Percentiles rank a stretch among this genome's conserved stretches.
These are phyloP conservation scores for Eremothecium sinecaudum DNA, from an alignment of 1,139 yeast genomes.

Conservation along the genomic window DNA sequence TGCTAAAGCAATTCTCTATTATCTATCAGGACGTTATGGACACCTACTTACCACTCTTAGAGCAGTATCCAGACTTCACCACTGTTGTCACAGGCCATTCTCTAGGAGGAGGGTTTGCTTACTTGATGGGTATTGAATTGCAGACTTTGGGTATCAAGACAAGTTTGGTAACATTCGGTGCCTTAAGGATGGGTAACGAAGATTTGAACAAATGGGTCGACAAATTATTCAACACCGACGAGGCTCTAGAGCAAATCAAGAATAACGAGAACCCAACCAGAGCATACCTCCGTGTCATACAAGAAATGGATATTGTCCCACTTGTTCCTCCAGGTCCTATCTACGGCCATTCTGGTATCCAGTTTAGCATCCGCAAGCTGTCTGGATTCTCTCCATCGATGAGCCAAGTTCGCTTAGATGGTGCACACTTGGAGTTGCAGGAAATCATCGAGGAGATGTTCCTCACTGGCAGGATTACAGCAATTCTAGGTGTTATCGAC, in stretches of 20 bases:
- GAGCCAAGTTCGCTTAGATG: slow-evolving; percentile 12
- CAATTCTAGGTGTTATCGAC: neutral
- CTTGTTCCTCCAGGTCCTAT: slow-evolving; percentile 38
- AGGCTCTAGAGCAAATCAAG: slow-evolving; percentile 10
- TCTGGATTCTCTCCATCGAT: slow-evolving; percentile 14
- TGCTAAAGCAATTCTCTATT: slow-evolving; percentile 31
- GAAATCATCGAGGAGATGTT: neutral
- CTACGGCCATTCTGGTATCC: slow-evolving; percentile 39
- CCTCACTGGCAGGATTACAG: neutral
- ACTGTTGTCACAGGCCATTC: slow-evolving; percentile 52
- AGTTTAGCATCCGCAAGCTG: slow-evolving; percentile 32
- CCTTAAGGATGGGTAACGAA: slow-evolving; percentile 47
- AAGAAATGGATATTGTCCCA: slow-evolving; percentile 45
- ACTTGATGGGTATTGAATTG: slow-evolving; percentile 45
- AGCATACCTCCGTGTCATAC: slow-evolving; percentile 40
- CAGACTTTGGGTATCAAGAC: slow-evolving; percentile 39
- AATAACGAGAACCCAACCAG: slow-evolving; percentile 20
- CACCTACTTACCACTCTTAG: slow-evolving; percentile 18
- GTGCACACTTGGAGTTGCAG: neutral
- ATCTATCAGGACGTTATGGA: slow-evolving; percentile 31
- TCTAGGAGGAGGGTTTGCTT: slow-evolving; percentile 53
- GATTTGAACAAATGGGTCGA: slow-evolving; percentile 40
- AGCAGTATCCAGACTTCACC: slow-evolving; percentile 32
- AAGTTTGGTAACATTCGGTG: slow-evolving; percentile 42
- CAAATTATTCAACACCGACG: slow-evolving; percentile 32